These are phyloP conservation scores for Hepatocystis sp. DNA, from an alignment of 169 alveolate genomes.

Conservation along the genomic window DNA sequence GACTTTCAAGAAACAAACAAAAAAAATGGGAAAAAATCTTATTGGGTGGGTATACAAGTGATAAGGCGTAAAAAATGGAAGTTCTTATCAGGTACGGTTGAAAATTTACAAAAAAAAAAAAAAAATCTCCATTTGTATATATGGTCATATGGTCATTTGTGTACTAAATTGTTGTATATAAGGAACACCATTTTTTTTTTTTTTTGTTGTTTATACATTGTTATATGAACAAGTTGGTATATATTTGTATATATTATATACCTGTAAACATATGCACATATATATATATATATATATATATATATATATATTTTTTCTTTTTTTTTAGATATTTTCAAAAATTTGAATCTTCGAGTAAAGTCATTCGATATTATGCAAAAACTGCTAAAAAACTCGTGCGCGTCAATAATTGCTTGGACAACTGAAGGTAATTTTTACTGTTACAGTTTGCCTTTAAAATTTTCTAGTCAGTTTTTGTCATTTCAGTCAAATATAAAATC, in stretches of 20 bases:
- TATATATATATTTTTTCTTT: too few relatives aligned
- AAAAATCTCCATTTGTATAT: too few relatives aligned
- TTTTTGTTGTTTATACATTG: background rate
- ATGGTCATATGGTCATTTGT: too few relatives aligned
- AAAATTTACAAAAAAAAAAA: too few relatives aligned
- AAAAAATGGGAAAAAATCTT: slow-evolving; percentile 1
- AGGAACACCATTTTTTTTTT: slow-evolving; percentile 4
- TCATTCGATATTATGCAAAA: slow-evolving; percentile 63
- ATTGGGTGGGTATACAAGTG: slow-evolving; percentile 66
- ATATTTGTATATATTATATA: too few relatives aligned
- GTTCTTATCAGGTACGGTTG: slow-evolving; percentile 46
- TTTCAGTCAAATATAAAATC: slow-evolving; percentile 72
- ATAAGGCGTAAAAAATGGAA: slow-evolving; percentile 33
- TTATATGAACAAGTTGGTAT: too few relatives aligned
- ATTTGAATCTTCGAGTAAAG: too few relatives aligned
- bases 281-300: too few relatives aligned
- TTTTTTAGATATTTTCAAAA: too few relatives aligned
- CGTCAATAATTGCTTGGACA: slow-evolving; percentile 67
- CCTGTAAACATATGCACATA: too few relatives aligned
- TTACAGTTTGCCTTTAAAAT: slow-evolving; percentile 43
- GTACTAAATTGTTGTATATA: too few relatives aligned
- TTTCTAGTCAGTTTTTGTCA: slow-evolving; percentile 57
- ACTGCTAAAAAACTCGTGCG: slow-evolving; percentile 32
- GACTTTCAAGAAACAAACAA: slow-evolving; percentile 21
- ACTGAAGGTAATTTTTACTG: slow-evolving; percentile 71